Evolutionary conservation across 345 rosid species (phyloP).

Genomic region (Moricandia moricandioides): DNA sequence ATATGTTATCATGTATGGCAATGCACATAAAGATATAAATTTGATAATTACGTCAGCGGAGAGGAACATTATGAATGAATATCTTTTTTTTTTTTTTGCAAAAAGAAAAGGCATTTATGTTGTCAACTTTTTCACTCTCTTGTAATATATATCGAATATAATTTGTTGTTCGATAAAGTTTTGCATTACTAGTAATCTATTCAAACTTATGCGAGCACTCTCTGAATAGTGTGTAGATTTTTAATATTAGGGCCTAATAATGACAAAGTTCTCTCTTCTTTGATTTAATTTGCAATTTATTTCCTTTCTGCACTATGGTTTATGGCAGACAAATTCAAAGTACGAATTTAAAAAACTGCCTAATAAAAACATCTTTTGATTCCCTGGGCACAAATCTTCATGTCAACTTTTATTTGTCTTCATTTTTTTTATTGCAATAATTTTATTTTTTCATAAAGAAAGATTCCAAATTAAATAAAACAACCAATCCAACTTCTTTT

Average conservation of each 20-base stretch:
- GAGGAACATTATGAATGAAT: neutral
- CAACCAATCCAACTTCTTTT: constrained; percentile 35
- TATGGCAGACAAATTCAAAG: constrained; percentile 41
- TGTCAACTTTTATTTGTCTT: constrained; percentile 34
- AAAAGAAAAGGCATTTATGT: constrained; percentile 14
- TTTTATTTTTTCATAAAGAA: constrained; percentile 21
- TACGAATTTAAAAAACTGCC: constrained; percentile 22
- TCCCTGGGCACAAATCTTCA: constrained; percentile 36
- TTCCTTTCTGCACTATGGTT: constrained; percentile 22
- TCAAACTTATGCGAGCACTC: constrained; percentile 1
- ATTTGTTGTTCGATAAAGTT: constrained; percentile 9
- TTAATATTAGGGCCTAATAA: constrained; percentile 16
- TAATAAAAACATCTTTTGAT: constrained; percentile 40
- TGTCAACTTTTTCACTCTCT: neutral
- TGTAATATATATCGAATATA: neutral
- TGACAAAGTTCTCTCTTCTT: constrained; percentile 19
- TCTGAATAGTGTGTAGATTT: neutral
- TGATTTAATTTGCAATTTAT: neutral
- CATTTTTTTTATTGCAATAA: neutral
- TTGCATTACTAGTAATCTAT: neutral
- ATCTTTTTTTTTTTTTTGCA: neutral
- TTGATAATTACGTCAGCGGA: constrained; percentile 3
- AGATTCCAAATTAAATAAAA: constrained; percentile 29
- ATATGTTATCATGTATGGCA: constrained; percentile 8
- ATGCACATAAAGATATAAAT: constrained; percentile 23